Evolutionary conservation across 169 alveolate species (phyloP).

Genomic region (Cytauxzoon felis): DNA sequence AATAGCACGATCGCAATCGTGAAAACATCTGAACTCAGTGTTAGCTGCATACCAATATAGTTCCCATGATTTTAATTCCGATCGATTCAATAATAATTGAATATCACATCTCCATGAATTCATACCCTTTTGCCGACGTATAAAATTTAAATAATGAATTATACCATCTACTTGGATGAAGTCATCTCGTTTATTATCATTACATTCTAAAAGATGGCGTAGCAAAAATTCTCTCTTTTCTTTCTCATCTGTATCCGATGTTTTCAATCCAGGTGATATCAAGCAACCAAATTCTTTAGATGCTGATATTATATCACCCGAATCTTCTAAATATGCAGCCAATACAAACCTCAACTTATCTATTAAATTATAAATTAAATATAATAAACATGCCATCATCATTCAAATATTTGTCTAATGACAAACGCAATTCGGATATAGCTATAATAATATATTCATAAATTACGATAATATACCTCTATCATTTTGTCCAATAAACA

Average conservation of each 20-base stretch:
- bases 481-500: conserved; percentile 45
- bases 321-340: conserved; percentile 48
- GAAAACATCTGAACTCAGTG: conserved; percentile 54
- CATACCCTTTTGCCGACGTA: conserved; percentile 36
- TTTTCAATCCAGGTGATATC: conserved; percentile 23
- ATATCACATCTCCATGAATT: conserved; percentile 37
- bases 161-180: conserved; percentile 6
- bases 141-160: conserved; percentile 48
- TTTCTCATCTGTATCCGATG: conserved; percentile 6
- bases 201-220: conserved; percentile 37
- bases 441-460: neutral
- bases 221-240: conserved; percentile 16
- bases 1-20: conserved; percentile 26
- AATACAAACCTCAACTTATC: conserved; percentile 42
- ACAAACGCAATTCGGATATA: conserved; percentile 6
- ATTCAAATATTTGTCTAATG: conserved; percentile 1
- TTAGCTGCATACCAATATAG: conserved; percentile 58
- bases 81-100: conserved; percentile 15
- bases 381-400: conserved; percentile 18
- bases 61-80: conserved; percentile 50
- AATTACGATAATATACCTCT: conserved; percentile 43
- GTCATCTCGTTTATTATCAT: neutral
- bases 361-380: neutral
- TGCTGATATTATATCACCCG: conserved; percentile 16
- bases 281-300: conserved; percentile 25